Base-by-base conservation (phyloP, 202 grass and related monocot genomes). In the Musa balbisiana region DNA sequence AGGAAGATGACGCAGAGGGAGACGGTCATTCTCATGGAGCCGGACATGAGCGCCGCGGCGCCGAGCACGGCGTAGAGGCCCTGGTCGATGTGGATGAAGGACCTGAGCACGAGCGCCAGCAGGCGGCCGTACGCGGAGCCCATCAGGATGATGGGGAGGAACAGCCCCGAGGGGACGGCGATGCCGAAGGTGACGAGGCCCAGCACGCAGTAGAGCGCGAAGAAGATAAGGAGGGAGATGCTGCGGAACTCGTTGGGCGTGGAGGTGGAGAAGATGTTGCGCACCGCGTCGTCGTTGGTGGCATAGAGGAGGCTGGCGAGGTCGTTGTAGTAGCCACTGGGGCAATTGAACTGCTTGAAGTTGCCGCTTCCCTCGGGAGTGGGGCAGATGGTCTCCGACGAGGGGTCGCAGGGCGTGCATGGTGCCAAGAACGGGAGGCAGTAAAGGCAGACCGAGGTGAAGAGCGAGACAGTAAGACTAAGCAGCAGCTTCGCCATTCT, bases 331-430 rank as follows among this genome's bases (percentile, higher is more conserved):
- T 89, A 43, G 0, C 94, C 94, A 1, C 9, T 16, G 6, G 94
- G 91, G 68, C 94, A 98, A 76, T 98, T 98, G 77, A 98, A 98
- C 80, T 91, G 88, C 91, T 98, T 98, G 91, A 98, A 98, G 77
- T 98, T 98, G 49, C 94, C 94, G 51, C 88, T 85, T 17, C 85
- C 64, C 23, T 89, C 91, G 1, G 62, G 76, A 0, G 77, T 86
- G 16, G 94, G 91, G 84, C 91, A 98, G 21, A 55, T 15, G 0
- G 29, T 80, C 1, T 78, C 87, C 2, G n/a, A 6, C 25, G 67
- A 81, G 70, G 67, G 80, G 29, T 84, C 81, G 83, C 94, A 97
- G 0, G 88, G 88, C 15, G 82, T 83, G 88, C 94, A 97, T 22
- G 94, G 79, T 5, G 86, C 94, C 29, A 86, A 70, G 77, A 97